phyloP scores from a whole-genome alignment of 306 rosid genomes.

The Abrus precatorius region DNA sequence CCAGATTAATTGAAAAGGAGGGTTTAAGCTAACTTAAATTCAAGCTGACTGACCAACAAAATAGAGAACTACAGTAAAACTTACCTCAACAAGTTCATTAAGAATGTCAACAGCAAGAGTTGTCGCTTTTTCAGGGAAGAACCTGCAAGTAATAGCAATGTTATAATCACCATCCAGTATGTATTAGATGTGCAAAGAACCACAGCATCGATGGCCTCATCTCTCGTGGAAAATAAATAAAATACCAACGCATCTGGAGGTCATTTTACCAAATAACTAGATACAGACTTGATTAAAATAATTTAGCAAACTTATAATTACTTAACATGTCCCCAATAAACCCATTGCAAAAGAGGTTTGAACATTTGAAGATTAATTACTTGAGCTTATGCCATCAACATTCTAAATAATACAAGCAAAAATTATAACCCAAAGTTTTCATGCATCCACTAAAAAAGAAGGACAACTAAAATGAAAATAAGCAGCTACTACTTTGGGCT shows the following conservation, averaged over 20 bases:
- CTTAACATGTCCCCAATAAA: constrained; percentile 5
- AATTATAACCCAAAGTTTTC: neutral
- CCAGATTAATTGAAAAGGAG: neutral
- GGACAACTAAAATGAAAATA: neutral
- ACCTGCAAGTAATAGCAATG: constrained; percentile 64
- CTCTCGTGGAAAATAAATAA: constrained; percentile 19
- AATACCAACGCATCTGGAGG: constrained; percentile 10
- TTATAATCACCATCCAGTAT: constrained; percentile 30
- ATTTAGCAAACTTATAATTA: constrained; percentile 5
- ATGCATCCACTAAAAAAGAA: neutral
- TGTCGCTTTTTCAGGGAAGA: constrained; percentile 90
- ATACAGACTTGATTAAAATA: constrained; percentile 19
- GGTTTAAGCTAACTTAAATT: constrained; percentile 5
- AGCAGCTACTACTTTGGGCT: constrained; percentile 19
- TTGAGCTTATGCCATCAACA: neutral
- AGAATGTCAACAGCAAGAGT: constrained; percentile 72
- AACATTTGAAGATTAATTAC: constrained; percentile 6
- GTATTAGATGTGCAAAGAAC: constrained; percentile 23
- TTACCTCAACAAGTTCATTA: constrained; percentile 82
- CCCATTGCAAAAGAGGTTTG: neutral
- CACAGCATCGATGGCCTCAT: neutral
- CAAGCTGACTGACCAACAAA: neutral
- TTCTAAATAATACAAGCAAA: constrained; percentile 12
- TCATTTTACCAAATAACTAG: constrained; percentile 17
- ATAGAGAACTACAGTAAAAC: constrained; percentile 38